Evolutionary conservation across 2,329 filamentous ascomycete species (phyloP), one percentile per base, ranked within the genome.

Genomic region (Ophiostoma sp.): DNA sequence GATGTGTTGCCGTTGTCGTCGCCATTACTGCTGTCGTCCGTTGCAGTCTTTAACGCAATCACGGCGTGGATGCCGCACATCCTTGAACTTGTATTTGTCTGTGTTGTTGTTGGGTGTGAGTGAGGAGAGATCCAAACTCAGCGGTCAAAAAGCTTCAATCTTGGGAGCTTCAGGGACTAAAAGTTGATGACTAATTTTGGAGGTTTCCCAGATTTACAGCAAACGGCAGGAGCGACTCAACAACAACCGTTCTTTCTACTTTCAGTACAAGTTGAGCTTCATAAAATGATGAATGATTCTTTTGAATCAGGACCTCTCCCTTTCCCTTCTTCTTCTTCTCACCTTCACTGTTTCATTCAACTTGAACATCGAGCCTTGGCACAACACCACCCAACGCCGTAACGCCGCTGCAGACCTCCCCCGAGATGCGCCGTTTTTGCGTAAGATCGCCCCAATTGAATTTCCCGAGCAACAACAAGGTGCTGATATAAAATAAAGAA

Each of bases 11-110:
- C 78, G n/a, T 78, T 75, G 57, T 19, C n/a, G 17, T 77, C 78
- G 25, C 81, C 78, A 22, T 78, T 75, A 55, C n/a, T 25, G 17
- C 12, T 22, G 17, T 17, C 17, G n/a, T 33, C 36, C 11, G 8
- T 45, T 22, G 9, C 57, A 33, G 31, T 3, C 4, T 9, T 2
- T 39, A 79, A 78, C 25, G 85, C 85, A 70, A 91, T 83, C 55
- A 82, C 80, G 48, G 83, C 85, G 79, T 90, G 84, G 71, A 91
- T 91, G 75, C 89, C 89, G 79, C 89, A 91, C 89, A 91, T 90
- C 28, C 69, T 79, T 25, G 31, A 42, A 8, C 4, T 28, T 2
- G 1, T 22, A 15, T 8, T 6, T 36, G 22, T 33, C n/a, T 7
- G 19, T 28, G n/a, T 8, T 64, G 36, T 25, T 45, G 61, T 66